Evolutionary conservation across 768 basidiomycete species (phyloP), one percentile per base, ranked within the genome.

Genomic region (Podaxis sp.): DNA sequence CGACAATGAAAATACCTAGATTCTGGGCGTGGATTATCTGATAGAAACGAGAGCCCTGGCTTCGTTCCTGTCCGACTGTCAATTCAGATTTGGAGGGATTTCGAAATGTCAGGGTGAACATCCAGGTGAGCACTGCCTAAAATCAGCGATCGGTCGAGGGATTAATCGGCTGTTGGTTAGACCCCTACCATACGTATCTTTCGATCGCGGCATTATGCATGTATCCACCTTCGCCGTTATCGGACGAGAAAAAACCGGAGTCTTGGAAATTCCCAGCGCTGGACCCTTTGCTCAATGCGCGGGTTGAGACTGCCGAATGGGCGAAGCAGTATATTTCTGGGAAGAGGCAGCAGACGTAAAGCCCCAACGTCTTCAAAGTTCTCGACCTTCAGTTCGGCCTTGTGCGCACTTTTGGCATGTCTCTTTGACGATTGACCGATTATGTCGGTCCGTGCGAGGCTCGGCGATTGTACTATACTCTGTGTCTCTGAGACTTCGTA

Each of bases 171-270:
- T 12, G 28, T 24, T 9, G 24, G 39, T 51, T 69, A 90, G 96
- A 99, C 77, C 95, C 96, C 0, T 96, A 94, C 70, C 96, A 99
- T 69, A 97, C 96, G 0, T 99, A 98, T 72, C 79, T 98, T 33
- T 87, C 93, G 2, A 76, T 97, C 39, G 95, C 96, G 0, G 89
- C 92, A 0, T 69, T 96, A 19, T 80, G 93, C 1, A 81, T 96
- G 69, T 85, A 83, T 73, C 78, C 84, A 36, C 82, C 83, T n/a
- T 70, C 69, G 3, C 57, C 68, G 33, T 73, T 74, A 11, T 74
- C 70, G 11, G 74, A 70, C 42, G 72, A 70, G 36, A 44, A 67
- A 4, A 67, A 74, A 13, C 53, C 72, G 15, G 66, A 66, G 52
- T 76, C 84, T 26, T 90, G 90, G 88, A 75, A 71, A 33, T 79